These are phyloP conservation scores for Aureobasidium sp. DNA, from an alignment of 2,329 filamentous ascomycete species.

Conservation along the genomic window DNA sequence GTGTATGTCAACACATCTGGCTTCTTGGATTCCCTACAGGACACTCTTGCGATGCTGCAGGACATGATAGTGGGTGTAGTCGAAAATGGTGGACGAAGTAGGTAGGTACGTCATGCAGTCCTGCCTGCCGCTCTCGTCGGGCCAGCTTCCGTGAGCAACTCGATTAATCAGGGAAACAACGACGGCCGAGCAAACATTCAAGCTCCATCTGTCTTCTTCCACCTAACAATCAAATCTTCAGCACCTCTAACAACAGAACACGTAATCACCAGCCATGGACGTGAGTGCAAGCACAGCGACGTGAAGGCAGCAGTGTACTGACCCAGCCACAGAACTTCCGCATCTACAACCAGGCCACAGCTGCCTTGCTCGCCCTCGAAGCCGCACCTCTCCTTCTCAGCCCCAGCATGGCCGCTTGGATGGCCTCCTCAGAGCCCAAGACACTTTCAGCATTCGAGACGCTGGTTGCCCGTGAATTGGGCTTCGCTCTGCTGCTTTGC, in stretches of 20 bases:
- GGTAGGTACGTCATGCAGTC: neutral
- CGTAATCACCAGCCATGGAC: neutral
- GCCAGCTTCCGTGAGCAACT: neutral
- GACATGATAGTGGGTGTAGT: neutral
- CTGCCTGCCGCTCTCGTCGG: neutral
- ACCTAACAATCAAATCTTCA: neutral
- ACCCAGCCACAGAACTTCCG: conserved; percentile 29
- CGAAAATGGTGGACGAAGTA: neutral
- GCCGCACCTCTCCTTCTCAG: conserved; percentile 45
- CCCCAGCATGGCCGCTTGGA: conserved; percentile 50
- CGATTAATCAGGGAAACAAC: neutral
- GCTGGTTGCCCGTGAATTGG: conserved; percentile 33
- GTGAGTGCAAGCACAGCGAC: neutral
- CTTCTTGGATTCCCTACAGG: neutral
- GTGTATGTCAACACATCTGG: neutral
- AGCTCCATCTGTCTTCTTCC: too few species aligned
- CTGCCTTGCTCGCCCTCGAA: conserved; percentile 31
- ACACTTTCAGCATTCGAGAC: conserved; percentile 27
- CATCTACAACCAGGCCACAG: conserved; percentile 35
- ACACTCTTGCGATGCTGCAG: neutral
- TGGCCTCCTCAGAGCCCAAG: conserved; percentile 53
- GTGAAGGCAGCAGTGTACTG: neutral
- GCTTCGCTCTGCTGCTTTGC: conserved; percentile 56
- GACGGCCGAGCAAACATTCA: too few species aligned
- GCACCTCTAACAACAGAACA: neutral